These are phyloP conservation scores for Talaromyces ruber DNA, from an alignment of 495 filamentous ascomycete genomes.

Conservation along the genomic window DNA sequence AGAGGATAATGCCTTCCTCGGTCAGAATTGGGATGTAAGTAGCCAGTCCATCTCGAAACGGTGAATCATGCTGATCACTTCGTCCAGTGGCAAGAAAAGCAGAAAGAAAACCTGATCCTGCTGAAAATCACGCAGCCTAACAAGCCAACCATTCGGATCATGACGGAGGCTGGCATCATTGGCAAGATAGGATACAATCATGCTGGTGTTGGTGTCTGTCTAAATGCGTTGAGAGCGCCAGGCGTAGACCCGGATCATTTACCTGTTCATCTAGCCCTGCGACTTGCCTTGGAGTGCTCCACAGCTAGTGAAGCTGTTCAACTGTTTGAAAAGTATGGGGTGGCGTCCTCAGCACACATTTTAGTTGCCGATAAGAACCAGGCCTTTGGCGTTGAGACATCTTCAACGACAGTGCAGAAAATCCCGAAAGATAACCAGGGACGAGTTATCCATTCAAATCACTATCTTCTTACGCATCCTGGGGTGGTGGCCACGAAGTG, in stretches of 20 bases:
- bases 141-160: slow-evolving; percentile 15
- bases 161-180: slow-evolving; percentile 60
- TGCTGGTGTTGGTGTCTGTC: slow-evolving; percentile 52
- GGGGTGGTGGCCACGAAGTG: neutral
- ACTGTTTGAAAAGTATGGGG: slow-evolving; percentile 36
- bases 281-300: slow-evolving; percentile 47
- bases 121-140: slow-evolving; percentile 1
- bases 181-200: slow-evolving; percentile 65
- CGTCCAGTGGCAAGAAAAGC: slow-evolving; percentile 1
- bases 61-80: neutral
- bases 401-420: slow-evolving; percentile 29
- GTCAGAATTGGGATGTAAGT: slow-evolving; percentile 63
- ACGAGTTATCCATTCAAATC: slow-evolving; percentile 55
- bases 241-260: slow-evolving; percentile 45
- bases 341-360: slow-evolving; percentile 55
- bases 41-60: slow-evolving; percentile 7
- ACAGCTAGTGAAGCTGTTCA: slow-evolving; percentile 43
- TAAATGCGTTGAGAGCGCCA: slow-evolving; percentile 57
- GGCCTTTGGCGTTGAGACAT: slow-evolving; percentile 43
- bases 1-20: slow-evolving; percentile 32
- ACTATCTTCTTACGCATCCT: slow-evolving; percentile 25
- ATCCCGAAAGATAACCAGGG: neutral
- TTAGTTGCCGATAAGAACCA: slow-evolving; percentile 54
- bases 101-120: neutral
- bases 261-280: slow-evolving; percentile 56